These are phyloP conservation scores for Boletales sp. DNA, from an alignment of 768 basidiomycete genomes.

Conservation along the genomic window DNA sequence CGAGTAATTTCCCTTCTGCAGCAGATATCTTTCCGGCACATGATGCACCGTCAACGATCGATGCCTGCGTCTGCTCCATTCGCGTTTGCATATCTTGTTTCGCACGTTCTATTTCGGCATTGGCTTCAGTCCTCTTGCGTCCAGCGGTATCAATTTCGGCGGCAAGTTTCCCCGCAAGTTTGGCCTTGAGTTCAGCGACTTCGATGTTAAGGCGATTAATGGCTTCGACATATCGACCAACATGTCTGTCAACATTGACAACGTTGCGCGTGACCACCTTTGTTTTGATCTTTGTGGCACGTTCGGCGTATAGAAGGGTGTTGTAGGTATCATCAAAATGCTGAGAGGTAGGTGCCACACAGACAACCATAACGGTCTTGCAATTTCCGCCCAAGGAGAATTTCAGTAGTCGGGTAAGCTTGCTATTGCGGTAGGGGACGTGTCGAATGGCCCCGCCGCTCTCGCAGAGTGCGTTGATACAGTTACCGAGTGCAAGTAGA, in stretches of 20 bases:
- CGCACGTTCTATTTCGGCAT: constrained; percentile 68
- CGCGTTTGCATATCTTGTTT: constrained; percentile 70
- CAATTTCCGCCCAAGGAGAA: constrained; percentile 98
- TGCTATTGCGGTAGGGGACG: constrained; percentile 96
- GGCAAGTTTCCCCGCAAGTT: constrained; percentile 68
- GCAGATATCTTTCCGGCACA: constrained; percentile 70
- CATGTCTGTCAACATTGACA: constrained; percentile 91
- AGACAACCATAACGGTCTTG: constrained; percentile 99
- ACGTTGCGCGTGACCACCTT: constrained; percentile 95
- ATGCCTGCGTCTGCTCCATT: constrained; percentile 64
- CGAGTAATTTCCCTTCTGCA: constrained; percentile 63
- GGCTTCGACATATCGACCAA: constrained; percentile 92
- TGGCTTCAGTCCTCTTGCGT: constrained; percentile 69
- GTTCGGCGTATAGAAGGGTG: constrained; percentile 95
- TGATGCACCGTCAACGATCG: constrained; percentile 71
- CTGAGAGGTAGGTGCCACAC: constrained; percentile 88
- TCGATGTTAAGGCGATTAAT: constrained; percentile 85
- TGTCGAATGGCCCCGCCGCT: constrained; percentile 86
- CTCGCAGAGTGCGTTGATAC: constrained; percentile 97
- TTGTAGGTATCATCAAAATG: constrained; percentile 99
- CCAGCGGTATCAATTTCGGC: constrained; percentile 60
- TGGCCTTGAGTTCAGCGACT: constrained; percentile 82
- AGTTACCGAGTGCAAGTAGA: constrained; percentile 93
- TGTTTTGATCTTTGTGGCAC: constrained; percentile 97
- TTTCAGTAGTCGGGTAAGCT: constrained; percentile 94